Conservation (phyloP, 2,329 filamentous ascomycete species). For the Sarocladium strictum region DNA sequence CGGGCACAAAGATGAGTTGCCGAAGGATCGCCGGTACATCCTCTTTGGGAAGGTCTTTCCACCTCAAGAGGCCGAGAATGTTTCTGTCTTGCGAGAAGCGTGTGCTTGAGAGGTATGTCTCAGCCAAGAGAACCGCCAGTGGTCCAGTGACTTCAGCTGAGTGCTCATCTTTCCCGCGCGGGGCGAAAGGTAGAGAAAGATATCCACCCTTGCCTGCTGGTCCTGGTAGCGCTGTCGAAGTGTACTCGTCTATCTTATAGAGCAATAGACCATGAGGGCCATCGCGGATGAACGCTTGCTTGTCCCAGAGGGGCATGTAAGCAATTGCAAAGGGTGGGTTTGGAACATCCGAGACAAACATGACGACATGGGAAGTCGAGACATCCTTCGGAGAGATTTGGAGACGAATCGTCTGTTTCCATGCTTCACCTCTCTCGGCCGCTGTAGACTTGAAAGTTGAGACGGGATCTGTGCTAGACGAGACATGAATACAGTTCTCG, state of each 20-base stretch:
- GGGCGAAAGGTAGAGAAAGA: conserved; percentile 73
- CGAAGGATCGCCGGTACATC: conserved; percentile 70
- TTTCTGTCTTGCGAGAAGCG: conserved; percentile 88
- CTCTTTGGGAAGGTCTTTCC: conserved; percentile 69
- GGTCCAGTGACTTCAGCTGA: conserved; percentile 73
- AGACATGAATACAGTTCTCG: conserved; percentile 80
- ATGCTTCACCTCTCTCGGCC: conserved; percentile 70
- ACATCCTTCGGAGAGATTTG: conserved; percentile 76
- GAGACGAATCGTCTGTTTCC: conserved; percentile 84
- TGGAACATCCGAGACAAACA: conserved; percentile 83
- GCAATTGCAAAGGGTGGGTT: conserved; percentile 85
- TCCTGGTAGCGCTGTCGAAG: conserved; percentile 58
- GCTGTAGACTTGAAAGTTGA: conserved; percentile 88
- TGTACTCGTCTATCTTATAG: conserved; percentile 90
- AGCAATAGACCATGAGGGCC: conserved; percentile 75
- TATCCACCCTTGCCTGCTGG: conserved; percentile 77
- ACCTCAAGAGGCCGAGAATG: conserved; percentile 76
- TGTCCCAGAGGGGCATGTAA: conserved; percentile 91
- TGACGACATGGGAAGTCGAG: conserved; percentile 74
- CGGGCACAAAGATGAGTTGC: conserved; percentile 85
- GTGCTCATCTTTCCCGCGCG: conserved; percentile 59
- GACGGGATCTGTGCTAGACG: conserved; percentile 70
- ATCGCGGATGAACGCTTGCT: conserved; percentile 83
- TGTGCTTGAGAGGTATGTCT: conserved; percentile 90
- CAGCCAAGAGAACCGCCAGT: conserved; percentile 70